Evolutionary conservation across 352 stramenopile species (phyloP).

Genomic region (Globisporangium cederbergense): DNA sequence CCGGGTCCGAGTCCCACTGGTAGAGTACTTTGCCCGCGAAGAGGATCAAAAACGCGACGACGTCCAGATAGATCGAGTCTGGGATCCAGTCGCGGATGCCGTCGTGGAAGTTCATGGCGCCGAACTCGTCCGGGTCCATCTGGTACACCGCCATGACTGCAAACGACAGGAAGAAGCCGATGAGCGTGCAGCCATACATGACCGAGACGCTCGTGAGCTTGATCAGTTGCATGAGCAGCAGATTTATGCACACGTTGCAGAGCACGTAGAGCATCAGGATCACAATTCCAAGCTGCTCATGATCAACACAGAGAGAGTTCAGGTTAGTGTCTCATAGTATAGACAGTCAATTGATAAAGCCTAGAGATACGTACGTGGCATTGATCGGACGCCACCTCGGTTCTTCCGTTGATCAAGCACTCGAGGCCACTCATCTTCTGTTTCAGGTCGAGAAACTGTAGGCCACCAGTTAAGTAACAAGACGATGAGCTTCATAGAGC

Average conservation of each 20-base stretch:
- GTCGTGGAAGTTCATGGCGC: conserved; percentile 47
- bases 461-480: background rate
- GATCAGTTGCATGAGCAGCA: conserved; percentile 69
- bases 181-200: conserved; percentile 67
- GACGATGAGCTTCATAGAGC: background rate
- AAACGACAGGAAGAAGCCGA: conserved; percentile 77
- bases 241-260: conserved; percentile 78
- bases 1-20: conserved; percentile 76
- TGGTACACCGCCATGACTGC: conserved; percentile 75
- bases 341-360: background rate
- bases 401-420: conserved; percentile 75
- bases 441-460: conserved; percentile 57
- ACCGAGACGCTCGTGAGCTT: conserved; percentile 74
- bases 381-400: conserved; percentile 60
- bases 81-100: conserved; percentile 72
- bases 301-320: background rate
- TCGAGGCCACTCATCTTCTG: conserved; percentile 79
- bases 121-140: conserved; percentile 64
- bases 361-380: conserved; percentile 52
- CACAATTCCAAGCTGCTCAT: conserved; percentile 52
- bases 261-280: conserved; percentile 72
- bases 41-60: conserved; percentile 65
- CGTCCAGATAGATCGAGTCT: conserved; percentile 62
- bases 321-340: conserved; percentile 1
- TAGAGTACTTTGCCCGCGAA: conserved; percentile 71